phyloP scores from a whole-genome alignment of 2,329 filamentous ascomycete species.

The Verticillium zaregamsianum region DNA sequence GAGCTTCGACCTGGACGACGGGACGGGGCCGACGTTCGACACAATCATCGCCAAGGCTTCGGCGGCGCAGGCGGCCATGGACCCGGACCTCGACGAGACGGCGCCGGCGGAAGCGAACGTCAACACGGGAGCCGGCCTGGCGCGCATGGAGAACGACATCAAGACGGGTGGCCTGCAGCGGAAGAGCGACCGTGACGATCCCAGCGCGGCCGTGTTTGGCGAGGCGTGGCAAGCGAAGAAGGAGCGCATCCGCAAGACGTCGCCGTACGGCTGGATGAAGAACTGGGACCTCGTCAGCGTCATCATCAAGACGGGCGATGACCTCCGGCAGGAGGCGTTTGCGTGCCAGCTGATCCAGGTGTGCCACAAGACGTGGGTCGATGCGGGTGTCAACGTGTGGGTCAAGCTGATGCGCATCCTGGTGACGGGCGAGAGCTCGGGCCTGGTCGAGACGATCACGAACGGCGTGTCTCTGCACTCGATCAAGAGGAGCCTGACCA shows the following conservation, averaged over 20 bases:
- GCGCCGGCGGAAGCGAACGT: constrained; percentile 46
- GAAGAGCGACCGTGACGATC: constrained; percentile 79
- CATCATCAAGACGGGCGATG: constrained; percentile 82
- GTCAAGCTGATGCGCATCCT: constrained; percentile 84
- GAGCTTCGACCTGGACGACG: constrained; percentile 72
- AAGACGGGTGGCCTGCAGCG: constrained; percentile 80
- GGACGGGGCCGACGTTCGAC: constrained; percentile 72
- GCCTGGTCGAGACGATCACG: constrained; percentile 82
- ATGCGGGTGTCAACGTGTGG: constrained; percentile 75
- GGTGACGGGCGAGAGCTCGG: constrained; percentile 79
- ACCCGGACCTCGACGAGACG: constrained; percentile 53
- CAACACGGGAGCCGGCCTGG: constrained; percentile 69
- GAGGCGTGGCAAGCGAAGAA: constrained; percentile 83
- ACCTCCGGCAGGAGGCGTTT: constrained; percentile 80
- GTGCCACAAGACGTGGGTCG: constrained; percentile 77
- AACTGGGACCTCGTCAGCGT: constrained; percentile 86
- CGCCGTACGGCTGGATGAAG: constrained; percentile 84
- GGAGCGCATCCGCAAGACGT: constrained; percentile 77
- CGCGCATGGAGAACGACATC: constrained; percentile 84
- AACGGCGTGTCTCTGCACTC: constrained; percentile 86
- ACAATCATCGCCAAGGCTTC: constrained; percentile 73
- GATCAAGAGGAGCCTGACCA: constrained; percentile 74
- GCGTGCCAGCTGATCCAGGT: constrained; percentile 80
- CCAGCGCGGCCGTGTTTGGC: constrained; percentile 80
- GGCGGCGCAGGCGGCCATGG: constrained; percentile 42